Conservation (phyloP, 2,329 filamentous ascomycete species). For the Ophiobolus disseminans region DNA sequence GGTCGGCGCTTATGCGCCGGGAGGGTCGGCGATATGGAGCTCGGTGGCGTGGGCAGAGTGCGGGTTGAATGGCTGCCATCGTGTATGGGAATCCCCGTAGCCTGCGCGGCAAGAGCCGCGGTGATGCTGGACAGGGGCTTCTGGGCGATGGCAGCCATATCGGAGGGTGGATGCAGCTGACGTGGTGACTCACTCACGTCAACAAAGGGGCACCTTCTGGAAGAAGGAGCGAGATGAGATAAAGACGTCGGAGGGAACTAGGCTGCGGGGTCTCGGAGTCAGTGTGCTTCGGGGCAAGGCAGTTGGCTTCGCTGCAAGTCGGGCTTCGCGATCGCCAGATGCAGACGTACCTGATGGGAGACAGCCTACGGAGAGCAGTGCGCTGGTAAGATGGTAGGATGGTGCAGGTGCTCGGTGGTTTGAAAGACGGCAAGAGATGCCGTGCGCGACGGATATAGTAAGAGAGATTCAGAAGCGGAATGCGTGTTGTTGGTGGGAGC, state of each 20-base stretch:
- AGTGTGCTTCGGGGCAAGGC: background rate
- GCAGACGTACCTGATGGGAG: background rate
- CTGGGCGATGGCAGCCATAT: conserved; percentile 47
- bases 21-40: conserved; percentile 90
- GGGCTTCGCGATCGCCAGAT: background rate
- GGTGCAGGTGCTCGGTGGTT: conserved; percentile 3
- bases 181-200: conserved; percentile 34
- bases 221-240: conserved; percentile 20
- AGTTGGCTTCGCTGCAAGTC: background rate
- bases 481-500: conserved; percentile 26
- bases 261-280: too few relatives aligned
- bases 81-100: conserved; percentile 40
- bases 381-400: background rate
- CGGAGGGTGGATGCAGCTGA: conserved; percentile 32
- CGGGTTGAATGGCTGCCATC: conserved; percentile 36
- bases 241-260: conserved; percentile 6
- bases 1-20: conserved; percentile 78
- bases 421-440: conserved; percentile 31
- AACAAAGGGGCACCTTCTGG: conserved; percentile 34
- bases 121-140: conserved; percentile 52
- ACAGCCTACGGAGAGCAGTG: conserved; percentile 4
- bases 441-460: conserved; percentile 22
- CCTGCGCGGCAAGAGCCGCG: conserved; percentile 46
- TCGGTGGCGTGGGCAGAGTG: conserved; percentile 86
- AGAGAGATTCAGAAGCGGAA: conserved; percentile 19